Conservation (phyloP, 441 rosid species). For the Theobroma grandiflorum region DNA sequence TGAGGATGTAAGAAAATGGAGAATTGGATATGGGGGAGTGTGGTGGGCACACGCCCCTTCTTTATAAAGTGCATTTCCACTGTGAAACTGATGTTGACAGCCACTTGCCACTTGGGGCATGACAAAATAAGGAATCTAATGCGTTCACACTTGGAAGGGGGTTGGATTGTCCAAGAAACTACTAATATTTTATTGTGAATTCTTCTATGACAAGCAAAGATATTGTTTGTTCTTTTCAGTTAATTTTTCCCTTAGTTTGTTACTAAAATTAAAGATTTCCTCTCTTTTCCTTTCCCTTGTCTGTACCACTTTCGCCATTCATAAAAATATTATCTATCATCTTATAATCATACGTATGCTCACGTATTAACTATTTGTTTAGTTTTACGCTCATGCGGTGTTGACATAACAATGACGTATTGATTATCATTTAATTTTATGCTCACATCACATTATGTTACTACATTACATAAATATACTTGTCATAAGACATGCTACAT, state of each 20-base stretch:
- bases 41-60: slow-evolving; percentile 45
- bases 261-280: neutral
- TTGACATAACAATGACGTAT: too few species aligned
- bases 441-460: too few species aligned
- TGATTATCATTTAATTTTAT: too few species aligned
- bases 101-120: neutral
- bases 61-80: slow-evolving; percentile 24
- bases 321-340: too few species aligned
- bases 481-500: too few species aligned
- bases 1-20: neutral
- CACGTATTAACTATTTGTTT: too few species aligned
- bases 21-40: slow-evolving; percentile 24
- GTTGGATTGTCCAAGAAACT: neutral
- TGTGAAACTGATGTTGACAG: neutral
- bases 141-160: slow-evolving; percentile 5
- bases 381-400: too few species aligned
- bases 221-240: neutral
- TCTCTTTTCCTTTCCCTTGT: neutral
- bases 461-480: too few species aligned
- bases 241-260: neutral
- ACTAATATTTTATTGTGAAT: neutral
- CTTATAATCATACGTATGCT: too few species aligned
- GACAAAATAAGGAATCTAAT: neutral
- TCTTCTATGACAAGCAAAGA: neutral
- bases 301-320: too few species aligned